phyloP scores from a whole-genome alignment of 257 asterid species.

The Thymus mandschuricus region DNA sequence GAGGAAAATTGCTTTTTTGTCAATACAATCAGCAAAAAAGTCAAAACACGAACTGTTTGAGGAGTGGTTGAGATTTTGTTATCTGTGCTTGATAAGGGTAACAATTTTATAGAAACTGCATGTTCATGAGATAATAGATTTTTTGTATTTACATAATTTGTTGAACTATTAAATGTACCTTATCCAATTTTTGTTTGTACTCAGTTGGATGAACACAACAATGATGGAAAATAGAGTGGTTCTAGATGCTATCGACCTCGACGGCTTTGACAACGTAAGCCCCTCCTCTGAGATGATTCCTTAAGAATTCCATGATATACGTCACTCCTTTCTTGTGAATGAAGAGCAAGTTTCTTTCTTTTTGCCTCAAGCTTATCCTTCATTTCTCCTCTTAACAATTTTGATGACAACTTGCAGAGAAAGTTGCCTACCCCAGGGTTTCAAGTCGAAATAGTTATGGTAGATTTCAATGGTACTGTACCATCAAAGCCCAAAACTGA shows the following conservation, averaged over 20 bases:
- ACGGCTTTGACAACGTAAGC: conserved; percentile 83
- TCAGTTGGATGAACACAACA: conserved; percentile 94
- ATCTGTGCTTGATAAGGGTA: background rate
- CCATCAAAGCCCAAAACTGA: conserved; percentile 51
- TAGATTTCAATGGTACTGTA: conserved; percentile 69
- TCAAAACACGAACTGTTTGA: too few species aligned
- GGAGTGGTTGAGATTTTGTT: background rate
- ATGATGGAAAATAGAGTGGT: conserved; percentile 87
- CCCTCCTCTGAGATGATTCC: conserved; percentile 16
- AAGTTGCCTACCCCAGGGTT: conserved; percentile 96
- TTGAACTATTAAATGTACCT: conserved; percentile 9
- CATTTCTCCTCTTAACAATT: conserved; percentile 12
- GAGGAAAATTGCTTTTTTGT: too few species aligned
- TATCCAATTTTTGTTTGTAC: conserved; percentile 17
- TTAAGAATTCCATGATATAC: background rate
- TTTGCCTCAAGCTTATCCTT: background rate
- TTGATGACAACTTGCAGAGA: conserved; percentile 57
- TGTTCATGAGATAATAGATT: background rate
- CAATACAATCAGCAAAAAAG: too few species aligned
- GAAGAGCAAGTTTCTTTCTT: conserved; percentile 1
- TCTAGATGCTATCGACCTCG: conserved; percentile 61
- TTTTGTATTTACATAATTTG: background rate
- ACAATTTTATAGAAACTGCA: background rate
- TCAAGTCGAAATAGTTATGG: conserved; percentile 86
- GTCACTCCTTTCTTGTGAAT: background rate